These are phyloP conservation scores for Tagetes erecta DNA, from an alignment of 129 eudicot genomes.

Conservation along the genomic window DNA sequence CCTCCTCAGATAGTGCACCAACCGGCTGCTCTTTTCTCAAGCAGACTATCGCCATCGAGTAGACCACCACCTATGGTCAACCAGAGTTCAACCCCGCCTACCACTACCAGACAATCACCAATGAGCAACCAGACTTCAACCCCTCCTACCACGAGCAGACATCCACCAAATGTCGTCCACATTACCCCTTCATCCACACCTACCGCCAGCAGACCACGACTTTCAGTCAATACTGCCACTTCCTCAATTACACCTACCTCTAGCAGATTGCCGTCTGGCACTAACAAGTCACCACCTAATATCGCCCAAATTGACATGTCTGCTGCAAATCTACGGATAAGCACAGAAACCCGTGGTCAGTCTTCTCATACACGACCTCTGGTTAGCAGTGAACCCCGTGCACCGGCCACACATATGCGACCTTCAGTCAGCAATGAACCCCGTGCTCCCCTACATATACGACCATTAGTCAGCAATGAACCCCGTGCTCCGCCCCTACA, in stretches of 20 bases:
- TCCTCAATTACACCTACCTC: conserved; percentile 10
- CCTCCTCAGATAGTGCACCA: conserved; percentile 56
- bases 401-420: conserved; percentile 58
- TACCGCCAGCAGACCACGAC: conserved; percentile 10
- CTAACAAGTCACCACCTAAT: conserved; percentile 37
- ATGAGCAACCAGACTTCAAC: neutral
- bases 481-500: conserved; percentile 47
- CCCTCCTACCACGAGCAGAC: conserved; percentile 1
- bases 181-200: neutral
- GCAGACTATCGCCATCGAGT: conserved; percentile 29
- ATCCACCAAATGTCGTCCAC: conserved; percentile 4
- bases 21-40: conserved; percentile 51
- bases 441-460: conserved; percentile 61
- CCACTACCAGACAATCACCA: neutral
- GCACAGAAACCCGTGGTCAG: conserved; percentile 46
- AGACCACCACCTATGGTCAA: conserved; percentile 17
- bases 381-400: conserved; percentile 42
- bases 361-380: conserved; percentile 55
- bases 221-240: neutral
- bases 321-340: conserved; percentile 36
- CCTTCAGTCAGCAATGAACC: conserved; percentile 37
- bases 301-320: conserved; percentile 44
- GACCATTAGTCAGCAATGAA: conserved; percentile 44
- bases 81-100: conserved; percentile 1
- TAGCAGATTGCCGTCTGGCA: conserved; percentile 14